A percentile compares a stretch with the other conserved stretches of the same genome.
phyloP scores from a whole-genome alignment of 1,284 basidiomycete species.

The Tilletiopsis washingtonensis region DNA sequence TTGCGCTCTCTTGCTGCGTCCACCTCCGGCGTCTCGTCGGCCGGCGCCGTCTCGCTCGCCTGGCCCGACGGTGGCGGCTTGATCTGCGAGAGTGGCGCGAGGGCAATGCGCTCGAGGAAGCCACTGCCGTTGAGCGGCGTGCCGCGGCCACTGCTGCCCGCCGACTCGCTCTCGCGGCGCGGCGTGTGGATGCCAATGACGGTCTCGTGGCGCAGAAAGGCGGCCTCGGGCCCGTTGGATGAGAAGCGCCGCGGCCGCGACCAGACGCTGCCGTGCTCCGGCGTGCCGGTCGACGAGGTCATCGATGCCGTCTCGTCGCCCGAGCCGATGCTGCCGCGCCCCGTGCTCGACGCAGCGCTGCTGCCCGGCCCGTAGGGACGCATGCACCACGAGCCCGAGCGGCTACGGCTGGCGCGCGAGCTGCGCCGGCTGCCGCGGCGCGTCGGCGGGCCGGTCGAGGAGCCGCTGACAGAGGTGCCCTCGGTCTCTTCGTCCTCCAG shows the following conservation, averaged over 20 bases:
- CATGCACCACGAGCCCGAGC: no score
- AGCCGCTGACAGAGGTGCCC: not conserved
- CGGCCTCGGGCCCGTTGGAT: conserved; percentile 30
- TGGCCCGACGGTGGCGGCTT: conserved; percentile 11
- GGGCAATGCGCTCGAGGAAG: conserved; percentile 1
- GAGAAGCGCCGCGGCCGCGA: conserved; percentile 24
- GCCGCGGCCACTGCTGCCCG: not conserved
- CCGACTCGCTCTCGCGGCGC: conserved; percentile 9
- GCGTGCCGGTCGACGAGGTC: not conserved
- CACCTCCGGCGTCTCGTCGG: conserved; percentile 2
- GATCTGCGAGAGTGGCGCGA: conserved; percentile 28
- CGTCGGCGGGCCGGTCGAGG: not conserved
- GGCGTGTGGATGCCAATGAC: conserved; percentile 40
- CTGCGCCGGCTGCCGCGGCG: not conserved
- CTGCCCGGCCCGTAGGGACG: no score
- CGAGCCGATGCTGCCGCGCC: no score
- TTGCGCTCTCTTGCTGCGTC: no score
- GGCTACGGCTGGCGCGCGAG: not conserved
- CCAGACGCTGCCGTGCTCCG: not conserved
- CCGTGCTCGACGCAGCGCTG: no score
- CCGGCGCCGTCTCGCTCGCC: not conserved
- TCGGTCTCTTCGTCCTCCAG: conserved; percentile 5
- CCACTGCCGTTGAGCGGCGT: not conserved
- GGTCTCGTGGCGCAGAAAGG: conserved; percentile 33
- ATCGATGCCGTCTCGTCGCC: not conserved